phyloP scores from a whole-genome alignment of 2,329 filamentous ascomycete genomes.

The Sarocladiaceae sp. region DNA sequence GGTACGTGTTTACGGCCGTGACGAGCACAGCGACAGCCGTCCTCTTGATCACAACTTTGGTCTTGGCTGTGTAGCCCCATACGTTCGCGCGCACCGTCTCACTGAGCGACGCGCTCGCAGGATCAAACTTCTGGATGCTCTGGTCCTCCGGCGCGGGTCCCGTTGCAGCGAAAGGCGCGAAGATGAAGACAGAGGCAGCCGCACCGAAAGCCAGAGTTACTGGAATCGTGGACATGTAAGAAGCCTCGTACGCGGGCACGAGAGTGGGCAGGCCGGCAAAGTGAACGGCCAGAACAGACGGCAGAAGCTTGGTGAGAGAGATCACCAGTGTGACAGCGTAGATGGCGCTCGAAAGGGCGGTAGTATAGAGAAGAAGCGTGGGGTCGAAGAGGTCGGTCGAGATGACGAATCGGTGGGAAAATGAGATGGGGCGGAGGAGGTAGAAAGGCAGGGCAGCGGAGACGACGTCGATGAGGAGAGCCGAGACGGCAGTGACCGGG shows the following conservation, averaged over 20 bases:
- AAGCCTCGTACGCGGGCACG: constrained; percentile 58
- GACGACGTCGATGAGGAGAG: constrained; percentile 61
- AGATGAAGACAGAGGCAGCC: constrained; percentile 71
- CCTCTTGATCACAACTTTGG: constrained; percentile 58
- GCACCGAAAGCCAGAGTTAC: constrained; percentile 54
- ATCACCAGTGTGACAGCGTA: constrained; percentile 68
- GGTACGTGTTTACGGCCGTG: constrained; percentile 52
- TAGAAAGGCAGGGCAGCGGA: constrained; percentile 68
- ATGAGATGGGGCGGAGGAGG: constrained; percentile 62
- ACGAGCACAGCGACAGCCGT: constrained; percentile 54
- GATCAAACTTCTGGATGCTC: constrained; percentile 50
- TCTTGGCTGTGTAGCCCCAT: constrained; percentile 60
- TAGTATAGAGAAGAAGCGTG: constrained; percentile 57
- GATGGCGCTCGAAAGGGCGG: constrained; percentile 62
- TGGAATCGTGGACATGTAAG: constrained; percentile 55
- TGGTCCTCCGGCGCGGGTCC: constrained; percentile 43
- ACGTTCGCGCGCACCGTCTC: constrained; percentile 69
- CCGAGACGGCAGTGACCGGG: constrained; percentile 51
- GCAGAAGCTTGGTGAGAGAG: constrained; percentile 64
- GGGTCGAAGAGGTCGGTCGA: constrained; percentile 54
- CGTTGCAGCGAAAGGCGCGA: constrained; percentile 57
- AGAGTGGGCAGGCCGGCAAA: constrained; percentile 69
- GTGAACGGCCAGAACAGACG: constrained; percentile 63
- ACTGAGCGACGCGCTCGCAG: constrained; percentile 55
- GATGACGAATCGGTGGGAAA: constrained; percentile 44